Conservation (phyloP, 2,329 filamentous ascomycete species). For the Colletotrichum endophyticum region DNA sequence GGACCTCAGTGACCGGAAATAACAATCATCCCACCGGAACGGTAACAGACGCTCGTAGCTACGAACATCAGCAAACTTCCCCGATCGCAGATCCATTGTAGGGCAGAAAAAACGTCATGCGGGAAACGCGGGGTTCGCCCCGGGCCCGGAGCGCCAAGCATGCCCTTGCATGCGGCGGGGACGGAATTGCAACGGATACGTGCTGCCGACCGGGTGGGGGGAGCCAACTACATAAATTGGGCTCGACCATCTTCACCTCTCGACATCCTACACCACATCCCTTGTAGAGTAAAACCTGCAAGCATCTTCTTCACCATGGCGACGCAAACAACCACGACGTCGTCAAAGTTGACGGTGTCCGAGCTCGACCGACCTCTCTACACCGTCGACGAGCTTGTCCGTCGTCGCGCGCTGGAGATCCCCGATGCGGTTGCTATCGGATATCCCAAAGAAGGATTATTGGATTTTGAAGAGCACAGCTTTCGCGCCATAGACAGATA, state of each 20-base stretch:
- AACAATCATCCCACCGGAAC: not conserved
- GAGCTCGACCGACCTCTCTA: not conserved
- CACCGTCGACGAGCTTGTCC: not conserved
- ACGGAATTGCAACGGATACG: constrained; percentile 2
- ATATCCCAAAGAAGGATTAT: not conserved
- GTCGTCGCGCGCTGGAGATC: not conserved
- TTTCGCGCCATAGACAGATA: not conserved
- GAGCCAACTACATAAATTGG: not conserved
- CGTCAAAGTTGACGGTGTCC: not conserved
- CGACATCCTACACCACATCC: not conserved
- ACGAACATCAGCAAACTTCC: not conserved
- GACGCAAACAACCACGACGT: not conserved
- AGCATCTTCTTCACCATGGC: not conserved
- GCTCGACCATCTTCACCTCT: not conserved
- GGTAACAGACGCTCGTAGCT: not conserved
- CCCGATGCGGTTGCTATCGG: not conserved
- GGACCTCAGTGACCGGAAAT: not conserved
- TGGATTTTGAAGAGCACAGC: not conserved
- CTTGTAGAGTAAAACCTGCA: not conserved
- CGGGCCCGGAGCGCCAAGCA: not conserved
- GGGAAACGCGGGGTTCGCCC: not conserved
- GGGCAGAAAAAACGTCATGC: not conserved
- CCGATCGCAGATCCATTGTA: not conserved
- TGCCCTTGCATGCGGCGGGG: not conserved
- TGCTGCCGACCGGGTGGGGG: not conserved